Evolutionary conservation across 805 yeast genomes (phyloP), one percentile per base, ranked within the genome.

Genomic region (Pichia paraexigua): DNA sequence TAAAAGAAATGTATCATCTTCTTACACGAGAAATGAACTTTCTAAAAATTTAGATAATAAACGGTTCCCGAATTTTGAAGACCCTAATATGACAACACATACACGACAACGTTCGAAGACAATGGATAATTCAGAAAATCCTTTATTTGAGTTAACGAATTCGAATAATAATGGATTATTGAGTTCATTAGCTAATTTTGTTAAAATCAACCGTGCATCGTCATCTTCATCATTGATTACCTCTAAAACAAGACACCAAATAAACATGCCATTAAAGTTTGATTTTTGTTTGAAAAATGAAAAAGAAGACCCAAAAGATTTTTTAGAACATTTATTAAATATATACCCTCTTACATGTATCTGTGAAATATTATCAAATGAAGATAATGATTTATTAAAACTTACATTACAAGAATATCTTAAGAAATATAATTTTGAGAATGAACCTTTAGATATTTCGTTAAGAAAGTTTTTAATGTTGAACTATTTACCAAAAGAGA

Each of bases 371-470:
- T 56, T 75, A 21, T 55, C 73, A 3, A 50, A 59, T 28, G 58
- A 61, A 6, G 72, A 71, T 53, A 54, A 51, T 6, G 58, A 63
- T 5, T 65, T 64, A 25, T 48, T 68, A 49, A 61, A 54, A 45
- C 37, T 17, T 11, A 54, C 61, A 13, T 51, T 59, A 32, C 53
- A 60, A 43, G 61, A 63, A 43, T 62, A 57, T 40, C 60, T 68
- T 47, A 54, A 68, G 42, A 54, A 64, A 17, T 81, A 82, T 58
- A 71, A 78, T 49, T 82, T 85, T 52, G 43, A 58, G 2, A 69
- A 69, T 25, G 78, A 77, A 54, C 86, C 94, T 0, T 58, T 86
- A 18, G 94, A 86, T 58, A 69, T 86, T 53, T 74, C 91, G 0
- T 63, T 86, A 48, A 67, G 91, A 42, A 77, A 76, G 56, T 74